Conservation (phyloP, 441 rosid genomes). For the Syzygium malaccense region DNA sequence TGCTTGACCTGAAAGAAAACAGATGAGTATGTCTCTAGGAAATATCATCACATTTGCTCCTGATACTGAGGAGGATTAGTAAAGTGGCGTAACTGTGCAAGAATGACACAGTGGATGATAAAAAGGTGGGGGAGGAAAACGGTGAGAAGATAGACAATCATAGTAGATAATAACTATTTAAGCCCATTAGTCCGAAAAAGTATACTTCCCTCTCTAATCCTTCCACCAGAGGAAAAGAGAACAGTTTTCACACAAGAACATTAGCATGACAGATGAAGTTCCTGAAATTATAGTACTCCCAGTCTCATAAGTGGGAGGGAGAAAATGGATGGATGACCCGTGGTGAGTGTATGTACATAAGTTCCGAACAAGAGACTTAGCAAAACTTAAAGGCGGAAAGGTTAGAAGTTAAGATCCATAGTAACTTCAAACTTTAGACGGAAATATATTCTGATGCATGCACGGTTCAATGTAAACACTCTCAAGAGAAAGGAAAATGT, state of each 20-base stretch:
- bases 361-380: neutral
- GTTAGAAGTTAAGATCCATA: neutral
- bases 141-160: neutral
- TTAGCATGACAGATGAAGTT: neutral
- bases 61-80: neutral
- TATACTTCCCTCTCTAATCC: neutral
- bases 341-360: neutral
- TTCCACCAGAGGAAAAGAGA: neutral
- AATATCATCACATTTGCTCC: neutral
- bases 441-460: neutral
- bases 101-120: neutral
- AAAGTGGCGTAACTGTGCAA: neutral
- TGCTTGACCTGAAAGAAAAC: slow-evolving; percentile 61
- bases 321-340: neutral
- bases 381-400: neutral
- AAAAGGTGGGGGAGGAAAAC: neutral
- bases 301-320: neutral
- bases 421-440: neutral
- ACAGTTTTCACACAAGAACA: neutral
- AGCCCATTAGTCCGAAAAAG: neutral
- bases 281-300: neutral
- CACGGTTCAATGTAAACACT: neutral
- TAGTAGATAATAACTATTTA: neutral
- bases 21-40: slow-evolving; percentile 28
- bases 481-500: neutral